Conservation (phyloP, 1,284 basidiomycete genomes). For the Mycosarcoma mackinlayi region DNA sequence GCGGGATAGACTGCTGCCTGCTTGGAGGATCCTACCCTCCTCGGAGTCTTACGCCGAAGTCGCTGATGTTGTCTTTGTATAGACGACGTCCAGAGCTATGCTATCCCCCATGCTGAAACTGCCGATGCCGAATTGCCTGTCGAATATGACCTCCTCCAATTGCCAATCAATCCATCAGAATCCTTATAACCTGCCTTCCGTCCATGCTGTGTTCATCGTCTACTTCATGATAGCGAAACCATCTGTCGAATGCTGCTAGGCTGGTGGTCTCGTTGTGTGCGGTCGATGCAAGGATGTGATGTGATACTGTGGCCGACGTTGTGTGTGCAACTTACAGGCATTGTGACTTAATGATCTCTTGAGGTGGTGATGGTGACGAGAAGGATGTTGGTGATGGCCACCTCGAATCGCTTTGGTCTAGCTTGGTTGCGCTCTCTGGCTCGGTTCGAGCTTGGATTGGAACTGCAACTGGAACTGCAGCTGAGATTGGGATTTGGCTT, state of each 20-base stretch:
- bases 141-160: too few species aligned
- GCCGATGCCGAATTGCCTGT: not conserved
- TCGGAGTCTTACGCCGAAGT: too few species aligned
- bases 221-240: not conserved
- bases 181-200: too few species aligned
- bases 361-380: constrained; percentile 53
- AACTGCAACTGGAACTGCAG: not conserved
- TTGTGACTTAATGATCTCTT: constrained; percentile 54
- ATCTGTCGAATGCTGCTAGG: constrained; percentile 1
- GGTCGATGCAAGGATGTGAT: constrained; percentile 25
- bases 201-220: not conserved
- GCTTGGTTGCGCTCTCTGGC: constrained; percentile 9
- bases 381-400: constrained; percentile 34
- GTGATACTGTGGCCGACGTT: constrained; percentile 20
- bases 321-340: constrained; percentile 47
- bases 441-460: not conserved
- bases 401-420: constrained; percentile 42
- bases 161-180: too few species aligned
- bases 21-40: too few species aligned
- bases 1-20: too few species aligned
- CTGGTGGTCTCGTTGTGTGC: not conserved
- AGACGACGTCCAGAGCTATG: too few species aligned
- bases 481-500: not conserved
- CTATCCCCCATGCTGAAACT: too few species aligned
- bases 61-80: too few species aligned